Percentiles rank a stretch among this genome's conserved stretches.
These are phyloP conservation scores for Pisolithus albus DNA, from an alignment of 768 basidiomycete species.

Conservation along the genomic window DNA sequence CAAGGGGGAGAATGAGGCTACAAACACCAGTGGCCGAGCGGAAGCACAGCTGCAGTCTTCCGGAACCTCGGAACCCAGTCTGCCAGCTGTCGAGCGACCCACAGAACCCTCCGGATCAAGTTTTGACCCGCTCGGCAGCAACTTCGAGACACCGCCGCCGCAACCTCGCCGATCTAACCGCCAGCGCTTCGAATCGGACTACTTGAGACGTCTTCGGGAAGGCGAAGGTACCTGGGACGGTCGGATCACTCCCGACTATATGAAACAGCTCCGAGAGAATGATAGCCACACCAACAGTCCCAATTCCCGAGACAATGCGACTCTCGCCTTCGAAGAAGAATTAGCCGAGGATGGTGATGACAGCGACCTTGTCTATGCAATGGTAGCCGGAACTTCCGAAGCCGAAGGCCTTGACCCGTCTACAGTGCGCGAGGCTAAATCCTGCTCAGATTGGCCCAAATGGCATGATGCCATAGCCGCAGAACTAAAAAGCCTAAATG, in stretches of 20 bases:
- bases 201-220: not conserved
- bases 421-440: not conserved
- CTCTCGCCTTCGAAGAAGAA: not conserved
- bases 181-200: not conserved
- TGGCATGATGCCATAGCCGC: conserved; percentile 5
- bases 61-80: too few relatives aligned
- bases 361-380: not conserved
- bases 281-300: too few relatives aligned
- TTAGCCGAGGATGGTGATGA: not conserved
- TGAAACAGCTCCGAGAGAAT: too few relatives aligned
- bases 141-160: not conserved
- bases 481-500: conserved; percentile 2
- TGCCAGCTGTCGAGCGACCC: too few relatives aligned
- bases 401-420: not conserved
- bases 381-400: conserved; percentile 1
- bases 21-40: too few relatives aligned
- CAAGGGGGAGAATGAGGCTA: too few relatives aligned
- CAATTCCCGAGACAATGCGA: too few relatives aligned
- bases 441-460: not conserved
- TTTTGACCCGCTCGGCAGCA: not conserved
- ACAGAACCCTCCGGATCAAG: not conserved
- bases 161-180: not conserved
- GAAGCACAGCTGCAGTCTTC: too few relatives aligned
- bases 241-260: not conserved
- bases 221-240: not conserved